Conservation (phyloP, 805 yeast species). For the Metschnikowia colocasiae region DNA sequence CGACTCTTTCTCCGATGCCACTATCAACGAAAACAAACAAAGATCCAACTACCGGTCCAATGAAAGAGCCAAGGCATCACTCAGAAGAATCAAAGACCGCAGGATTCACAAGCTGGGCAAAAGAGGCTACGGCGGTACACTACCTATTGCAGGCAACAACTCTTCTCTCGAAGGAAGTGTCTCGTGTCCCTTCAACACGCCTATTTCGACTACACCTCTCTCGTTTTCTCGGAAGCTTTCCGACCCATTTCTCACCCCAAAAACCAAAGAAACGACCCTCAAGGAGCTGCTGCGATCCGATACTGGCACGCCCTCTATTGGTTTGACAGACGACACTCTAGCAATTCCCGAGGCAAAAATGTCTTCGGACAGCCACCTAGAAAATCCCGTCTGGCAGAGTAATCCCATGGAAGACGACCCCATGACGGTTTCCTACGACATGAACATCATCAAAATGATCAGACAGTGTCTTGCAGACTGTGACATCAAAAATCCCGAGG, state of each 20-base stretch:
- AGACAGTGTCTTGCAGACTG: constrained; percentile 63
- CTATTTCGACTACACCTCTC: constrained; percentile 1
- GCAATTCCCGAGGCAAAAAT: background rate
- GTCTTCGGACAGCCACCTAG: background rate
- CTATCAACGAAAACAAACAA: constrained; percentile 15
- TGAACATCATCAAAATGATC: constrained; percentile 50
- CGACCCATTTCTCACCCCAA: constrained; percentile 3
- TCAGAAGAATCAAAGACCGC: constrained; percentile 57
- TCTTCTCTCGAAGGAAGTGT: constrained; percentile 5
- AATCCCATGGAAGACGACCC: background rate
- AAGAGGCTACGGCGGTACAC: constrained; percentile 17
- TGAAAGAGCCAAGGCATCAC: constrained; percentile 64
- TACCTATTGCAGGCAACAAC: background rate
- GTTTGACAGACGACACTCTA: background rate
- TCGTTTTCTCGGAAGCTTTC: background rate
- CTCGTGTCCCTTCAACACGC: constrained; percentile 23
- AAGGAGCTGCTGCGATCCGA: background rate
- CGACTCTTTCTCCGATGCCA: constrained; percentile 11
- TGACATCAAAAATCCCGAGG: constrained; percentile 33
- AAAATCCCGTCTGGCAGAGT: background rate
- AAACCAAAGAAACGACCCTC: background rate
- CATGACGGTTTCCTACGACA: constrained; percentile 23
- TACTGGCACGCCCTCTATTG: background rate
- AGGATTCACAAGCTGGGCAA: constrained; percentile 45
- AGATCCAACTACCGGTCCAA: constrained; percentile 36